A percentile compares a stretch with the other conserved stretches of the same genome.
Evolutionary conservation across 306 rosid genomes (phyloP).

Genomic region (Carpinus fangiana): DNA sequence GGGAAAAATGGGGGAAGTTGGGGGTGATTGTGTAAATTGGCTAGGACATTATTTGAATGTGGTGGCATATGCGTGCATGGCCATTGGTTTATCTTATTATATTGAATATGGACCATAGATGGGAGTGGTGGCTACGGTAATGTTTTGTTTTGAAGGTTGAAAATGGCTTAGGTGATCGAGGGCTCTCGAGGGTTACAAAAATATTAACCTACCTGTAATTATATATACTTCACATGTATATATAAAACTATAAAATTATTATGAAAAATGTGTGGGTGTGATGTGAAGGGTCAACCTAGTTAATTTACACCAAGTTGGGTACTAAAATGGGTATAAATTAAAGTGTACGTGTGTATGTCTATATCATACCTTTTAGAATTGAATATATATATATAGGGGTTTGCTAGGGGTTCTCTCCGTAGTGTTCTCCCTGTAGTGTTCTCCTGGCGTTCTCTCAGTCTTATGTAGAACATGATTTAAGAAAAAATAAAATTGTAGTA

Average conservation of each 20-base stretch:
- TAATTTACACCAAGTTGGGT: no score
- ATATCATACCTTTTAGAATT: background rate
- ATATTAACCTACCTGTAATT: background rate
- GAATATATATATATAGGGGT: no score
- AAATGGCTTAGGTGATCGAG: background rate
- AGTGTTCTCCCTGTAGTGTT: no score
- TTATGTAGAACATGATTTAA: no score
- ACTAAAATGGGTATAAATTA: background rate
- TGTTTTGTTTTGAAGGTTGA: constrained; percentile 16
- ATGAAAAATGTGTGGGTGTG: no score
- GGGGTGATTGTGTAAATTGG: constrained; percentile 33
- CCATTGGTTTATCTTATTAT: constrained; percentile 34
- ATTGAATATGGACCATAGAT: constrained; percentile 34
- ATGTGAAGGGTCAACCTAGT: no score
- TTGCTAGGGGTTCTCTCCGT: no score
- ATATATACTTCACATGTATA: background rate
- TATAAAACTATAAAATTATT: background rate
- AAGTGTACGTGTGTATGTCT: background rate
- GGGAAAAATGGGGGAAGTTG: constrained; percentile 15
- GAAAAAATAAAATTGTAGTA: no score
- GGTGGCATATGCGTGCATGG: constrained; percentile 33
- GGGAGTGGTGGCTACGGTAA: constrained; percentile 26
- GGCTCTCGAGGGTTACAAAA: background rate
- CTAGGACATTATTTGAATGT: constrained; percentile 23
- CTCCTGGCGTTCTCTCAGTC: no score